These are phyloP conservation scores for Xylaria digitata DNA, from an alignment of 2,329 filamentous ascomycete species.

Conservation along the genomic window DNA sequence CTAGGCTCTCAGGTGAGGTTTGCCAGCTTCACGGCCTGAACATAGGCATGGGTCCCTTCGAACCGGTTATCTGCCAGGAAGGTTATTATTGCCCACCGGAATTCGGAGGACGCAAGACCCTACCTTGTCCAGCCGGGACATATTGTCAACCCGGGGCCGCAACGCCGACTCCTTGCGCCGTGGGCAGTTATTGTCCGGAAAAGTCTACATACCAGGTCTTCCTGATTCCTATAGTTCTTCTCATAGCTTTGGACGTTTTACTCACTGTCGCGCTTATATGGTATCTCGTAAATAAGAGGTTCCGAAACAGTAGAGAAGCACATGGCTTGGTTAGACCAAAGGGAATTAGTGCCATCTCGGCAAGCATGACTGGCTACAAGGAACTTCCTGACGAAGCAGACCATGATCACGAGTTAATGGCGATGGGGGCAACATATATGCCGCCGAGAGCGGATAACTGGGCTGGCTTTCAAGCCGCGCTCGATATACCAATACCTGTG, in stretches of 20 bases:
- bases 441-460: conserved; percentile 44
- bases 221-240: conserved; percentile 57
- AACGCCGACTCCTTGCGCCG: conserved; percentile 59
- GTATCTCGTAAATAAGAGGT: conserved; percentile 52
- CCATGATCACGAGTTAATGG: conserved; percentile 50
- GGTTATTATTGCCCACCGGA: conserved; percentile 61
- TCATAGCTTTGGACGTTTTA: conserved; percentile 57
- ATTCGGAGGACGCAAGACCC: conserved; percentile 52
- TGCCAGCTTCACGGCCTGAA: conserved; percentile 52
- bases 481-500: conserved; percentile 48
- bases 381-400: conserved; percentile 50
- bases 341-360: conserved; percentile 48
- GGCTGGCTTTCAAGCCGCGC: conserved; percentile 54
- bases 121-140: conserved; percentile 59
- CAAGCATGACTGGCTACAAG: conserved; percentile 52
- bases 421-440: conserved; percentile 51
- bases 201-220: conserved; percentile 57
- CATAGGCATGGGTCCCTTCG: conserved; percentile 59
- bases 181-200: conserved; percentile 59
- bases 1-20: conserved; percentile 51
- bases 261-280: conserved; percentile 54
- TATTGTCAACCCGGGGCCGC: conserved; percentile 64
- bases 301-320: conserved; percentile 47
- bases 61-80: conserved; percentile 62
- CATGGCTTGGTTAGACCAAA: conserved; percentile 41